These are phyloP conservation scores for Firmiana major DNA, from an alignment of 345 rosid species.

Conservation along the genomic window DNA sequence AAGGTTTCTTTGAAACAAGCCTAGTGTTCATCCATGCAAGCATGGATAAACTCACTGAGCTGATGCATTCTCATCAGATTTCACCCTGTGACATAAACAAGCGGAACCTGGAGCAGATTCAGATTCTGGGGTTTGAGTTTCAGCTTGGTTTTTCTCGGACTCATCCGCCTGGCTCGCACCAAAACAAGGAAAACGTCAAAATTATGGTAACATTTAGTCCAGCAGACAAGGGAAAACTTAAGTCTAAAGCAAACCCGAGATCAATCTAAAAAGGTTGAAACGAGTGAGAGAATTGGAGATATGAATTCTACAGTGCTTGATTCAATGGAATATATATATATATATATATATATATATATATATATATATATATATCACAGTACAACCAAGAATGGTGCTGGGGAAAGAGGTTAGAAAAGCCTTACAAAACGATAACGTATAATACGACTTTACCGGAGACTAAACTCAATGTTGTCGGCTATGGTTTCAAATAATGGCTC, in stretches of 20 bases:
- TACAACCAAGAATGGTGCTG: not conserved
- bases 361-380: not conserved
- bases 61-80: not conserved
- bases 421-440: not conserved
- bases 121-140: not conserved
- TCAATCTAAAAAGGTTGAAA: not conserved
- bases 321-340: not conserved
- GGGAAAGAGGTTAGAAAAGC: not conserved
- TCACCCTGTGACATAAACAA: not conserved
- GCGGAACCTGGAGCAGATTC: not conserved
- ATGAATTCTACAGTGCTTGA: not conserved
- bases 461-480: not conserved
- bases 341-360: not conserved
- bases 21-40: constrained; percentile 6
- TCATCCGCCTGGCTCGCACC: not conserved
- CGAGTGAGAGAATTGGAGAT: not conserved
- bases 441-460: not conserved
- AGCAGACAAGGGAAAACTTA: not conserved
- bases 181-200: not conserved
- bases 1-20: not conserved
- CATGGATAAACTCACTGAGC: not conserved
- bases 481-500: not conserved
- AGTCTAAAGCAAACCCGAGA: not conserved
- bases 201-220: not conserved
- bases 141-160: not conserved